Evolutionary conservation across 1,284 basidiomycete species (phyloP).

Genomic region (Macrocystidia cucumis): DNA sequence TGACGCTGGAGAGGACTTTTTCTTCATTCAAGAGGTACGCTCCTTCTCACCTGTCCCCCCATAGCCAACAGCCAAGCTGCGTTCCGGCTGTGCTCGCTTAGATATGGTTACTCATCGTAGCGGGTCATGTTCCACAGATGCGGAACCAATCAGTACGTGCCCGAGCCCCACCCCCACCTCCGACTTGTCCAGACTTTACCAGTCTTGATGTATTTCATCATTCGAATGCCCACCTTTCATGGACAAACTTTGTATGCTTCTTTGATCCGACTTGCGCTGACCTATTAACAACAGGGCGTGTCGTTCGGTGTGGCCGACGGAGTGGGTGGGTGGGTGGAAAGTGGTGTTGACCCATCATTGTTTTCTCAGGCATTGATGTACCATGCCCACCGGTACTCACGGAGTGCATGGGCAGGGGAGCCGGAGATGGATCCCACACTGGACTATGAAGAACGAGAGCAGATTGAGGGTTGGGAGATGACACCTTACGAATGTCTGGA

Average conservation of each 20-base stretch:
- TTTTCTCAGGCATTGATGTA: conserved; percentile 56
- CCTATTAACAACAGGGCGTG: conserved; percentile 49
- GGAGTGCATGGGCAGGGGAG: conserved; percentile 67
- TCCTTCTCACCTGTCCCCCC: conserved; percentile 1
- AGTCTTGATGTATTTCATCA: conserved; percentile 13
- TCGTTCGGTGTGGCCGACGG: conserved; percentile 60
- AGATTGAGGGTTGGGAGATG: conserved; percentile 64
- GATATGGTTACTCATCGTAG: too few relatives aligned
- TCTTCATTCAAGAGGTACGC: conserved; percentile 67
- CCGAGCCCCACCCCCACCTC: conserved; percentile 9
- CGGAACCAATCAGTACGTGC: conserved; percentile 66
- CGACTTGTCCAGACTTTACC: conserved; percentile 8
- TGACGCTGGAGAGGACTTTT: conserved; percentile 74
- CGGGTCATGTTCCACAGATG: conserved; percentile 40
- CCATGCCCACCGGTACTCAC: conserved; percentile 55
- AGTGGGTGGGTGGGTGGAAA: conserved; percentile 51
- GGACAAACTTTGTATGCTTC: too few relatives aligned
- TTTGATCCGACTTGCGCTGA: too few relatives aligned
- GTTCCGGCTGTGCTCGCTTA: too few relatives aligned
- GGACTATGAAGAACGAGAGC: conserved; percentile 66
- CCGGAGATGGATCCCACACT: conserved; percentile 81
- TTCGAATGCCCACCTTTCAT: too few relatives aligned
- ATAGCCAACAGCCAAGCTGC: background rate
- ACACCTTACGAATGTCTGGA: conserved; percentile 65
- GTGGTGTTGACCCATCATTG: conserved; percentile 79